Percentiles rank a stretch among this genome's conserved stretches.
Evolutionary conservation across 2,329 filamentous ascomycete species (phyloP).

Genomic region (Fusarium anguioides): DNA sequence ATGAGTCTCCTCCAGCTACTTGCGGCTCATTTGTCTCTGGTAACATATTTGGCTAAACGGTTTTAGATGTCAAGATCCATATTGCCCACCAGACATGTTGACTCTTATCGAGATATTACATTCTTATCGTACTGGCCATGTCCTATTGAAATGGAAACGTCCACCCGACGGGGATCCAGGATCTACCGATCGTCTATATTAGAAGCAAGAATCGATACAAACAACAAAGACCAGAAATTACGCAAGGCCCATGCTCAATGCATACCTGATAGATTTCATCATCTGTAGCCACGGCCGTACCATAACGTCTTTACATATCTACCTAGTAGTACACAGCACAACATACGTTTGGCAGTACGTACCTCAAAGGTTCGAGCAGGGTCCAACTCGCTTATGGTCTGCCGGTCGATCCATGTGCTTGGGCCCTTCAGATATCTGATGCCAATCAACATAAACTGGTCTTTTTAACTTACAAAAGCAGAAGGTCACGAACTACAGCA

Average conservation of each 20-base stretch:
- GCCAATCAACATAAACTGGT: background rate
- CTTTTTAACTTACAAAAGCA: background rate
- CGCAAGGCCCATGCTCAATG: background rate
- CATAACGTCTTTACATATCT: background rate
- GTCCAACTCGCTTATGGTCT: constrained; percentile 36
- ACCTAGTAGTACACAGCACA: too few relatives aligned
- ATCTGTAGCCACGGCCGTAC: background rate
- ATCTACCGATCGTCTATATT: background rate
- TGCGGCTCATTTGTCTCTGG: background rate
- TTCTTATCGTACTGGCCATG: constrained; percentile 6
- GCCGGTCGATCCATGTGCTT: constrained; percentile 33
- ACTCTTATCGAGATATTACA: background rate
- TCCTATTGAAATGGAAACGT: constrained; percentile 29
- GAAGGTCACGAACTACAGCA: background rate
- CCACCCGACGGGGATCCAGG: constrained; percentile 13
- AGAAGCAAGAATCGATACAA: background rate
- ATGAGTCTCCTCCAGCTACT: background rate
- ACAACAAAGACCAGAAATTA: background rate
- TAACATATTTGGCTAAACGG: background rate
- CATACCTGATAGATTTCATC: constrained; percentile 1
- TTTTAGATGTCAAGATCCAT: background rate
- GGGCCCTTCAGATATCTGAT: constrained; percentile 10
- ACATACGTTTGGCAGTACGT: constrained; percentile 11
- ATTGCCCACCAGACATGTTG: background rate
- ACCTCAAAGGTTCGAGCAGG: constrained; percentile 30